Base-by-base conservation (phyloP, 805 yeast genomes). In the Martiniozyma abietophila region DNA sequence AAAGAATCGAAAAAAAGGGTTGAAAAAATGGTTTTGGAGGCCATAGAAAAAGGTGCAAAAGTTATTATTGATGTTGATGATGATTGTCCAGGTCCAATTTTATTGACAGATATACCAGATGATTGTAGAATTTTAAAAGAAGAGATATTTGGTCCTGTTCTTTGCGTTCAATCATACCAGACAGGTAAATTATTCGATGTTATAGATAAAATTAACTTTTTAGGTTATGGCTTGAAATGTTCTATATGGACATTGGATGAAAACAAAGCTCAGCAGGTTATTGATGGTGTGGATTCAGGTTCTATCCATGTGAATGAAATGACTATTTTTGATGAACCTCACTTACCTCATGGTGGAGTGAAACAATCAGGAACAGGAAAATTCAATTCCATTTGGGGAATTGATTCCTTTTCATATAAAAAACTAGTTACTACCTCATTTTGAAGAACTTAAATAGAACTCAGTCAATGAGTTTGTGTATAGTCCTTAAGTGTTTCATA, bases 61-160 rank as follows among this genome's bases (percentile, higher is more conserved):
- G 20, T 60, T 2, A 26, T 62, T 0, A 27, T 17, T 3, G 31
- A 26, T 9, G 17, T 7, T 12, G 14, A 10, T 11, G 11, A 7
- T 20, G 31, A 33, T 16, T 31, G 11, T 17, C 29, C 40, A 14
- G 32, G 22, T 5, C 70, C 72, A 1, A 23, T 59, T 5, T 45
- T 67, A 8, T 42, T 67, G 18, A 45, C 42, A 2, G 51, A 51
- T 23, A 56, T 67, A 5, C 45, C 54, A 9, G 30, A 42, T 4
- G 50, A 51, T 1, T 56, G 58, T 64, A 32, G 37, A 3, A 42
- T 65, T 6, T 45, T 41, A 34, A 14, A 37, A 5, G 48, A 48
- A 6, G 73, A 68, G 42, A 51, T 56, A 3, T 67, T 67, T 53
- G 72, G 71, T 5, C 72, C 72, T 0, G 53, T 67, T 6, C 46